Evolutionary conservation across 2,329 filamentous ascomycete genomes (phyloP), one percentile per base, ranked within the genome.

Genomic region (Xylariaceae sp.): DNA sequence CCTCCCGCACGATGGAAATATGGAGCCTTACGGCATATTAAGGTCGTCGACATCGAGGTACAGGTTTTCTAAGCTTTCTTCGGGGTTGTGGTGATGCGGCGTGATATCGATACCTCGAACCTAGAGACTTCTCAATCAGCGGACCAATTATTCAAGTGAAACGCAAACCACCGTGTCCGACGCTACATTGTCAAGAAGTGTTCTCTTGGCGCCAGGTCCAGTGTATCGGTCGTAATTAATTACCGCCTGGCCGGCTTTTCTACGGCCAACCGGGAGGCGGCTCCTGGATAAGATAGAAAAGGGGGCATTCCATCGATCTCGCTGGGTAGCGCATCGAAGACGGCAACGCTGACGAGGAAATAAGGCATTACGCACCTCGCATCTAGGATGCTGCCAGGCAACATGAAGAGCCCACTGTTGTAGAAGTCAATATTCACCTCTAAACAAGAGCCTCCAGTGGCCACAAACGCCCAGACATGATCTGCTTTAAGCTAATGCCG

Each of bases 11-110:
- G 33, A 42, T 23, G 29, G 41, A 43, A 15, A 24, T 30, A 6
- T 46, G 30, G 32, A 52, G 26, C 46, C 75, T 72, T 70, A 82
- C 83, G 79, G 76, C 64, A 79, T 77, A 66, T 91, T 91, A 35
- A 91, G 73, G 64, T 91, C 86, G 63, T 90, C 88, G 47, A 90
- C 79, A 70, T 91, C 86, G 49, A 91, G 76, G 64, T 86, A 84
- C 50, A 92, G 72, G 65, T 91, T 91, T 4, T 79, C 75, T 15
- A 88, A 85, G 5, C 77, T 65, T 60, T 84, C 81, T 42, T 87
- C 83, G 32, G 86, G 85, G 57, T 69, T 63, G 52, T 65, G 57
- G 52, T 67, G 58, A 87, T 85, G 83, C 21, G 87, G 86, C 63
- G 84, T 86, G 58, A 91, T 83, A 66, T 92, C 88, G 64, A 91